Conservation (phyloP, 345 rosid species). For the Geranium rotundifolium region DNA sequence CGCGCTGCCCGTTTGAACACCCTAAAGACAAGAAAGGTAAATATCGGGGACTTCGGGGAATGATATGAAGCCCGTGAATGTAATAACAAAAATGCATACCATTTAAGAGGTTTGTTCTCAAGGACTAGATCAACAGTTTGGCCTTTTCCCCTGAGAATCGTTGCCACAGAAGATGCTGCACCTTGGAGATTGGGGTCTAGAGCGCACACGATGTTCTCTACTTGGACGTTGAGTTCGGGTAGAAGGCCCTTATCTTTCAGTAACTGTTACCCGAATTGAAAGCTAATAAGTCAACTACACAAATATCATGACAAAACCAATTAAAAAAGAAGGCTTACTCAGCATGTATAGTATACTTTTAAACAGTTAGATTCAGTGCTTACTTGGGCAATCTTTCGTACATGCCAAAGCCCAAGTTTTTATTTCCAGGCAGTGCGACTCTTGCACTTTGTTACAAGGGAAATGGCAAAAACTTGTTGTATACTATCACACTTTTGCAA, state of each 20-base stretch:
- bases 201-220: constrained; percentile 75
- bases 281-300: too few species aligned
- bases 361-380: too few species aligned
- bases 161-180: constrained; percentile 71
- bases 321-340: too few species aligned
- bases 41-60: background rate
- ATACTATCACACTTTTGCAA: too few species aligned
- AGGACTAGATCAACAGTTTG: constrained; percentile 73
- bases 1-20: constrained; percentile 87
- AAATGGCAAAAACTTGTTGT: too few species aligned
- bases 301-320: too few species aligned
- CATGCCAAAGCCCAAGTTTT: too few species aligned
- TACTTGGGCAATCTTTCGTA: too few species aligned
- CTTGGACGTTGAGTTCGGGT: constrained; percentile 52
- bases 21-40: constrained; percentile 23
- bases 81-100: constrained; percentile 26
- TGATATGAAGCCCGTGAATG: background rate
- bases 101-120: constrained; percentile 79
- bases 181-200: constrained; percentile 69
- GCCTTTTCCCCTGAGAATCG: constrained; percentile 63
- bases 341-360: too few species aligned
- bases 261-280: constrained; percentile 29
- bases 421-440: too few species aligned
- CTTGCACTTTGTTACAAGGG: too few species aligned
- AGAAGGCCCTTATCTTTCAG: constrained; percentile 74